phyloP scores from a whole-genome alignment of 768 basidiomycete genomes.

The Rhizopogon roseolus region DNA sequence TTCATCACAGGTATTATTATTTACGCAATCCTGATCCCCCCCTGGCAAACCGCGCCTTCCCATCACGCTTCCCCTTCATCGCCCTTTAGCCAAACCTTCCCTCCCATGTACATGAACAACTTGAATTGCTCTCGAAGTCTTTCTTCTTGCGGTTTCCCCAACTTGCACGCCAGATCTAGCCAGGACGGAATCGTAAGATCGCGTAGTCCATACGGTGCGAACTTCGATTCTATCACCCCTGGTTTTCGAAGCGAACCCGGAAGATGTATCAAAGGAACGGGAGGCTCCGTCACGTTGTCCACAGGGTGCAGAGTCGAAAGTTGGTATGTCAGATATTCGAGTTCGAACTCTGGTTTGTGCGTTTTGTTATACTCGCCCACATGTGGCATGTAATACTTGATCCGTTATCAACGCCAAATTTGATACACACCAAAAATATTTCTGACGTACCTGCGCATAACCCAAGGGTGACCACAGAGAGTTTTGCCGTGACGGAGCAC shows the following conservation, averaged over 20 bases:
- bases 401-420: slow-evolving; percentile 4
- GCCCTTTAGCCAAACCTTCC: slow-evolving; percentile 10
- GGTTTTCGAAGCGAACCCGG: slow-evolving; percentile 43
- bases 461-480: slow-evolving; percentile 69
- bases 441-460: slow-evolving; percentile 72
- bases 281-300: slow-evolving; percentile 30
- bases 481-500: slow-evolving; percentile 70
- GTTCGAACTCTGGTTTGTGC: slow-evolving; percentile 54
- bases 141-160: slow-evolving; percentile 48
- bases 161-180: slow-evolving; percentile 57
- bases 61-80: no score
- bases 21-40: background rate
- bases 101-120: slow-evolving; percentile 70
- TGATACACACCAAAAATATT: slow-evolving; percentile 1
- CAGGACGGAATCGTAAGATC: slow-evolving; percentile 81
- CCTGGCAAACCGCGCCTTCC: background rate
- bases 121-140: slow-evolving; percentile 62
- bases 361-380: slow-evolving; percentile 44
- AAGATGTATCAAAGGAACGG: slow-evolving; percentile 52
- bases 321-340: slow-evolving; percentile 76
- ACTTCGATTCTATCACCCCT: slow-evolving; percentile 41
- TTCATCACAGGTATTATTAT: background rate
- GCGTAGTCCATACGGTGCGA: slow-evolving; percentile 64
- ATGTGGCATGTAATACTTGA: slow-evolving; percentile 64
- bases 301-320: slow-evolving; percentile 36